Conservation (phyloP, 169 alveolate genomes). For the Cryptosporidium andersoni region DNA sequence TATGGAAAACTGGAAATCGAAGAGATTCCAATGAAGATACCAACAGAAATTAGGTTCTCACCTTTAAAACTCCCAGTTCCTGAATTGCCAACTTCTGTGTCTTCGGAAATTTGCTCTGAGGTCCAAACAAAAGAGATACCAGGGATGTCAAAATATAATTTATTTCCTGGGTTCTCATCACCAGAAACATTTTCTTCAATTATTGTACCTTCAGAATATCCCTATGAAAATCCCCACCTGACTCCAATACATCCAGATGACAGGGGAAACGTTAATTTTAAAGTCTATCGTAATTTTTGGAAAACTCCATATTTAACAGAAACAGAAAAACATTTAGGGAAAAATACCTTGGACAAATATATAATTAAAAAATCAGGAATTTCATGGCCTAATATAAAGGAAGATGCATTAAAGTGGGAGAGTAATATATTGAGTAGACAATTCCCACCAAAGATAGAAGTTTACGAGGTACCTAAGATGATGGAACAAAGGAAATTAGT, state of each 20-base stretch:
- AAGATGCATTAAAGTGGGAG: slow-evolving; percentile 8
- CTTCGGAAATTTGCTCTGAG: slow-evolving; percentile 47
- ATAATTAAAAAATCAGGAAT: slow-evolving; percentile 8
- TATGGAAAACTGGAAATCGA: slow-evolving; percentile 38
- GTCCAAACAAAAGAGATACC: slow-evolving; percentile 65
- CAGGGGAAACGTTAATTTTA: slow-evolving; percentile 16
- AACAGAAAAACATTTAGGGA: slow-evolving; percentile 11
- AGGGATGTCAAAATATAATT: slow-evolving; percentile 33
- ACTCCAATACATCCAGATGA: slow-evolving; percentile 50
- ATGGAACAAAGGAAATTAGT: not conserved
- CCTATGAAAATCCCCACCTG: not conserved
- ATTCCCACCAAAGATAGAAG: not conserved
- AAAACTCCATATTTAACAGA: slow-evolving; percentile 20
- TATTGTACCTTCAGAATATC: slow-evolving; percentile 42
- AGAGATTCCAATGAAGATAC: slow-evolving; percentile 1
- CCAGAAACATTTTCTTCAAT: slow-evolving; percentile 3
- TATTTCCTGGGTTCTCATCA: not conserved
- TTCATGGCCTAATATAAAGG: slow-evolving; percentile 32
- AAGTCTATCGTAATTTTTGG: slow-evolving; percentile 49
- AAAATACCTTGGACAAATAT: not conserved
- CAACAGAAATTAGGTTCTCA: slow-evolving; percentile 8
- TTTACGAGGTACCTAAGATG: not conserved
- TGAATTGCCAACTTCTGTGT: slow-evolving; percentile 63
- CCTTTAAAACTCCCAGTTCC: slow-evolving; percentile 46
- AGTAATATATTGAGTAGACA: not conserved